Evolutionary conservation across 768 basidiomycete species (phyloP).

Genomic region (Suillus decipiens): DNA sequence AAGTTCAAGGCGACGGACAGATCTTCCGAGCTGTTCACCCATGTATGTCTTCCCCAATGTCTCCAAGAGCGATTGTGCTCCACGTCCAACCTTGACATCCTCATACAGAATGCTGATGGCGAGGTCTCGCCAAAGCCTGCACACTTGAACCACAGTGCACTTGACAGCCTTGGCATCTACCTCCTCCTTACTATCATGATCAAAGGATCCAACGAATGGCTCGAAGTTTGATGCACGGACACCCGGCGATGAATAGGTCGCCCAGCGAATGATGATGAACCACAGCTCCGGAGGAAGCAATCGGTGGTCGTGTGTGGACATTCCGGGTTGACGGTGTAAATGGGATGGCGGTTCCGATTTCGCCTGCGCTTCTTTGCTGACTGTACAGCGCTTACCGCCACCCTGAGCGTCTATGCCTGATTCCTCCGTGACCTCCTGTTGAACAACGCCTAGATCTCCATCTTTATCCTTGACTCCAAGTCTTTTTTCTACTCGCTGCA

Average conservation of each 20-base stretch:
- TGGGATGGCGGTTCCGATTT: neutral
- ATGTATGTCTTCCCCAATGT: slow-evolving; percentile 24
- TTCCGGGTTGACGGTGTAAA: neutral
- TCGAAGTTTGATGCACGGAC: slow-evolving; percentile 37
- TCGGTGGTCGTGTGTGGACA: neutral
- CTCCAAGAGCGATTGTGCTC: slow-evolving; percentile 33
- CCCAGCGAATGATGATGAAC: slow-evolving; percentile 52
- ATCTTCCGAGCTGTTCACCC: slow-evolving; percentile 24
- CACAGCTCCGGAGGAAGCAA: slow-evolving; percentile 55
- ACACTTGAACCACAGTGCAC: slow-evolving; percentile 52
- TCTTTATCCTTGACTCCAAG: neutral
- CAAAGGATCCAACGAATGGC: slow-evolving; percentile 47
- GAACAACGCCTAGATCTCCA: neutral
- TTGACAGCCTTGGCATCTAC: slow-evolving; percentile 37
- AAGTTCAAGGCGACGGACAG: slow-evolving; percentile 59
- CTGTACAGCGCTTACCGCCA: neutral
- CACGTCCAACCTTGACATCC: slow-evolving; percentile 47
- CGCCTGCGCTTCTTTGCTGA: neutral
- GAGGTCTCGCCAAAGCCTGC: slow-evolving; percentile 55
- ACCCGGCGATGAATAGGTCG: slow-evolving; percentile 32
- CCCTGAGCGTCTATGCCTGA: neutral
- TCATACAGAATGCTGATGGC: slow-evolving; percentile 51
- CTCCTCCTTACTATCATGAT: slow-evolving; percentile 20
- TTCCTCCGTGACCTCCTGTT: neutral
- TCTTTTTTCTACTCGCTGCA: neutral